phyloP scores from a whole-genome alignment of 2,329 filamentous ascomycete genomes.

The Orbilia quercus region DNA sequence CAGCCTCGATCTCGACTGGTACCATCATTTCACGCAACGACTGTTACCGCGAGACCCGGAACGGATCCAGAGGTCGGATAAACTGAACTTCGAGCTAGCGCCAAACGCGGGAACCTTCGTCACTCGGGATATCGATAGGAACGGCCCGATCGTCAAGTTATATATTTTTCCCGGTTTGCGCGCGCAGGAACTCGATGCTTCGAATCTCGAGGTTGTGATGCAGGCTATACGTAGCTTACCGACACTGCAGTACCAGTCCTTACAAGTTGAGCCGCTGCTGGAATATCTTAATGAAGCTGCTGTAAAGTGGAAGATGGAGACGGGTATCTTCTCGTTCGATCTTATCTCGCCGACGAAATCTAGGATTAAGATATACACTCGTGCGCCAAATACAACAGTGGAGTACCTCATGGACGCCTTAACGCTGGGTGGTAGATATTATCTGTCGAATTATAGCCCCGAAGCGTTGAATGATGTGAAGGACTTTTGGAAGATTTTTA shows the following conservation, averaged over 20 bases:
- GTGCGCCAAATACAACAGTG: constrained; percentile 57
- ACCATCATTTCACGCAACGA: constrained; percentile 56
- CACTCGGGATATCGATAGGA: constrained; percentile 59
- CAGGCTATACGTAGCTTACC: constrained; percentile 58
- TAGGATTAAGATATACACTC: constrained; percentile 60
- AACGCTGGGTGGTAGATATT: constrained; percentile 58
- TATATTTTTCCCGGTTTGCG: constrained; percentile 59
- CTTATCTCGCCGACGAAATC: constrained; percentile 56
- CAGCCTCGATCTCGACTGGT: constrained; percentile 59
- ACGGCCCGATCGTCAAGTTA: constrained; percentile 58
- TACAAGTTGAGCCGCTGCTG: constrained; percentile 57
- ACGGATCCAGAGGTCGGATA: constrained; percentile 44
- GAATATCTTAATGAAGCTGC: constrained; percentile 59
- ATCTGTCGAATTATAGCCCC: constrained; percentile 46
- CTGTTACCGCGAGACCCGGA: constrained; percentile 51
- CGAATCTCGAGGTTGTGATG: constrained; percentile 58
- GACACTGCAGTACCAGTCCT: constrained; percentile 55
- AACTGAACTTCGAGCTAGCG: constrained; percentile 59
- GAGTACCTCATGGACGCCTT: constrained; percentile 60
- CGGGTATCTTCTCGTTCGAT: constrained; percentile 59
- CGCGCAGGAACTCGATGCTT: constrained; percentile 58
- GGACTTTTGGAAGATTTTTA: constrained; percentile 59
- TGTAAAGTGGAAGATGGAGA: constrained; percentile 58
- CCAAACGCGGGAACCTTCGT: constrained; percentile 59
- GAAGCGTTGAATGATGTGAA: constrained; percentile 57